A percentile compares a stretch with the other conserved stretches of the same genome.
phyloP scores from a whole-genome alignment of 148 eudicot species.

The Simmondsia chinensis region DNA sequence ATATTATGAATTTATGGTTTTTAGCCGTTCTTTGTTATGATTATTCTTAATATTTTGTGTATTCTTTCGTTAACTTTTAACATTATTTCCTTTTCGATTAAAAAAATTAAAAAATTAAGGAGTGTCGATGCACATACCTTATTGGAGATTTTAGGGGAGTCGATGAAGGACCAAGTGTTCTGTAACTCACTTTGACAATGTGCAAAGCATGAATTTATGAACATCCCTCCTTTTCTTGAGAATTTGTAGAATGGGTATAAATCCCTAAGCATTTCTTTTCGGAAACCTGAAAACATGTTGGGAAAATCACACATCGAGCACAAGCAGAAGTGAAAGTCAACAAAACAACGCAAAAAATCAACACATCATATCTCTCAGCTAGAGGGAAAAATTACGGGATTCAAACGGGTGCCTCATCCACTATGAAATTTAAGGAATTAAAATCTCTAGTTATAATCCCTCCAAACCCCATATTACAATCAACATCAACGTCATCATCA shows the following conservation, averaged over 20 bases:
- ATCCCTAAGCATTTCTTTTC: slow-evolving; percentile 60
- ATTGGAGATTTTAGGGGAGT: slow-evolving; percentile 68
- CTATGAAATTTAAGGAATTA: no score
- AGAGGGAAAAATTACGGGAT: neutral
- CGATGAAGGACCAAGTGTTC: slow-evolving; percentile 65
- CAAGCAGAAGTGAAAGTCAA: neutral
- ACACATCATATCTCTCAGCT: no score
- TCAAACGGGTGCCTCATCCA: no score
- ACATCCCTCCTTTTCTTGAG: slow-evolving; percentile 73
- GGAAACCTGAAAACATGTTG: slow-evolving; percentile 50
- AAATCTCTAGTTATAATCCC: no score
- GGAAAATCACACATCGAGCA: neutral
- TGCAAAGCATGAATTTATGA: slow-evolving; percentile 86
- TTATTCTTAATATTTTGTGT: no score
- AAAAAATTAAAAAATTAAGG: neutral
- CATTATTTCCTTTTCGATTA: neutral
- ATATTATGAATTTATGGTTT: no score
- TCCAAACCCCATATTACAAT: no score
- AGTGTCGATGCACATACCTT: slow-evolving; percentile 36
- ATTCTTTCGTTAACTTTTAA: no score
- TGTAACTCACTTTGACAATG: slow-evolving; percentile 94
- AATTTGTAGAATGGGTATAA: slow-evolving; percentile 31
- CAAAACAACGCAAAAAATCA: neutral
- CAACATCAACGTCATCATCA: no score
- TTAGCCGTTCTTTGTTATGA: no score